Evolutionary conservation across 1,284 basidiomycete genomes (phyloP).

Genomic region (Trametes versicolor): DNA sequence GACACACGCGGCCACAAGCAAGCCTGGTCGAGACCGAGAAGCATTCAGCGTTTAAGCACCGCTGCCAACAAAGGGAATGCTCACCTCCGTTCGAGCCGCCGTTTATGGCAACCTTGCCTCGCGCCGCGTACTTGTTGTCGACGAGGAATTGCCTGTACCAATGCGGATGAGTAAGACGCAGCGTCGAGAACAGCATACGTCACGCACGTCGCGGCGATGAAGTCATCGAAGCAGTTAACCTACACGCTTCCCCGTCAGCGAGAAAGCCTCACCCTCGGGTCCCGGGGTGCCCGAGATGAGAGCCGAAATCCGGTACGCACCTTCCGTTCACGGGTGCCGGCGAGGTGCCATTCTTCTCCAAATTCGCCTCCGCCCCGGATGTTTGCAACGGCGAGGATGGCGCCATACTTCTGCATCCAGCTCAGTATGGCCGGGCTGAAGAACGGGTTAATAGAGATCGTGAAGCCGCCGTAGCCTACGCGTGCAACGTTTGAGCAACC

Average conservation of each 20-base stretch:
- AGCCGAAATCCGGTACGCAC: constrained; percentile 44
- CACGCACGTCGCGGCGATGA: constrained; percentile 79
- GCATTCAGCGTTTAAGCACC: neutral
- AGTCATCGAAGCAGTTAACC: constrained; percentile 85
- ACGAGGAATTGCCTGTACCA: constrained; percentile 71
- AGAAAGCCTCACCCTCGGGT: constrained; percentile 16
- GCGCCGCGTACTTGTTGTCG: constrained; percentile 73
- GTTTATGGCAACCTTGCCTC: constrained; percentile 81
- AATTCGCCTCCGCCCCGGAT: constrained; percentile 89
- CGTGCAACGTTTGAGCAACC: neutral
- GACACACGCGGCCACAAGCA: constrained; percentile 82
- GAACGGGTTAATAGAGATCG: constrained; percentile 75
- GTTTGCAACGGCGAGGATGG: constrained; percentile 78
- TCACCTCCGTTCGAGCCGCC: constrained; percentile 83
- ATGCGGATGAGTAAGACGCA: constrained; percentile 4
- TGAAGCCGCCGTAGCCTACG: constrained; percentile 82
- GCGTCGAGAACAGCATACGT: neutral
- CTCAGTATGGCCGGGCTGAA: constrained; percentile 82
- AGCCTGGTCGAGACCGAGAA: constrained; percentile 52
- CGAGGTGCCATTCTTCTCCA: constrained; percentile 84
- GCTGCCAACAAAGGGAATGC: constrained; percentile 21
- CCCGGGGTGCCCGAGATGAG: constrained; percentile 25
- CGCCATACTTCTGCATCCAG: constrained; percentile 80
- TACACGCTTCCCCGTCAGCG: constrained; percentile 39
- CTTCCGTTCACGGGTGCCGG: constrained; percentile 77